A percentile compares a stretch with the other conserved stretches of the same genome.
Evolutionary conservation across 129 eudicot genomes (phyloP).

Genomic region (Tanacetum coccineum): DNA sequence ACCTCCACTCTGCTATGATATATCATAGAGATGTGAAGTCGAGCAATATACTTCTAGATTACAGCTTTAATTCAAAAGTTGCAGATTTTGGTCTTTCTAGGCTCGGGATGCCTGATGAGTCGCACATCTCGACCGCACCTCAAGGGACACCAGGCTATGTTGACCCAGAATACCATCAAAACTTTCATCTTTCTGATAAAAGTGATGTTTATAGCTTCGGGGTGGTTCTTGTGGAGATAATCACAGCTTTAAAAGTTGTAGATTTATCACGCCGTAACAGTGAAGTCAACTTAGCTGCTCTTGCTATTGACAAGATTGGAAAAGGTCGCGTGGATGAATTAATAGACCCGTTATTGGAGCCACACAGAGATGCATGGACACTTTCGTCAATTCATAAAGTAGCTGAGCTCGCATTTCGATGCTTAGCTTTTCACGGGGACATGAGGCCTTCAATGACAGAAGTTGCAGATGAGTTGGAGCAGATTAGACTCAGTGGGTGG

Average conservation of each 20-base stretch:
- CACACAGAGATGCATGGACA: conserved; percentile 83
- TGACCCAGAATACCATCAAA: conserved; percentile 95
- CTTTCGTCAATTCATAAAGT: conserved; percentile 73
- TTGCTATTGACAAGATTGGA: conserved; percentile 74
- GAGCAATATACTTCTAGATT: conserved; percentile 80
- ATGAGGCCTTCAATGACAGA: conserved; percentile 95
- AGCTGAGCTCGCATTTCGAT: conserved; percentile 92
- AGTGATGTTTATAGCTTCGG: conserved; percentile 97
- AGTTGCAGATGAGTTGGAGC: conserved; percentile 88
- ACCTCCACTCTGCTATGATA: conserved; percentile 77
- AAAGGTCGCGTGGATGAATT: conserved; percentile 77
- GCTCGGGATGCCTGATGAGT: conserved; percentile 74
- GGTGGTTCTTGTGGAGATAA: conserved; percentile 87
- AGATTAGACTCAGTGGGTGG: conserved; percentile 65
- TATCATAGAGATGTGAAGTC: conserved; percentile 95
- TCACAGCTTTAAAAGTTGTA: conserved; percentile 80
- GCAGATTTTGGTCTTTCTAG: conserved; percentile 97
- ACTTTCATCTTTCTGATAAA: conserved; percentile 87
- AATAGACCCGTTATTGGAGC: conserved; percentile 70
- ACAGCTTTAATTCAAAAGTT: conserved; percentile 66
- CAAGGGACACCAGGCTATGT: conserved; percentile 99
- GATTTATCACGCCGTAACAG: conserved; percentile 70
- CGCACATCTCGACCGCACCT: conserved; percentile 95
- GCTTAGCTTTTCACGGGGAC: conserved; percentile 90
- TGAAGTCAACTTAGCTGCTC: conserved; percentile 87